Evolutionary conservation across 2,329 filamentous ascomycete species (phyloP).

Genomic region (Paracamarosporium sp.): DNA sequence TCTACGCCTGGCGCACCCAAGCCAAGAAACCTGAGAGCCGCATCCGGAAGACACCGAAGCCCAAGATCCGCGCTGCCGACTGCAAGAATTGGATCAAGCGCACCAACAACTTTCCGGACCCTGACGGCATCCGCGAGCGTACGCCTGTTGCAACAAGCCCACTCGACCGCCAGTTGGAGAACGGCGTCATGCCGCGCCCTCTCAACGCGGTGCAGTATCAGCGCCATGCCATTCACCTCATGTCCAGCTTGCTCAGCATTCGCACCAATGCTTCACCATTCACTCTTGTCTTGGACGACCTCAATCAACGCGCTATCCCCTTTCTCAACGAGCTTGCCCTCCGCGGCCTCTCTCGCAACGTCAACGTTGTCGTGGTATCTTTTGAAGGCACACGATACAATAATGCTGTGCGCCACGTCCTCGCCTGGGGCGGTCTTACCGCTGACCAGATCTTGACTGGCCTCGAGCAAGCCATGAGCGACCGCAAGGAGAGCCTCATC

Average conservation of each 20-base stretch:
- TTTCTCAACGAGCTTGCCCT: conserved; percentile 76
- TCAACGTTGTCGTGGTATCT: conserved; percentile 76
- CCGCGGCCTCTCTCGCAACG: conserved; percentile 63
- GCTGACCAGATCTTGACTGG: conserved; percentile 52
- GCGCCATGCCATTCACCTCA: conserved; percentile 82
- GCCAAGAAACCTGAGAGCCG: background rate
- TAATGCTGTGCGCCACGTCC: conserved; percentile 72
- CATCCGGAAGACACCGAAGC: background rate
- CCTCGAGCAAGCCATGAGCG: conserved; percentile 26
- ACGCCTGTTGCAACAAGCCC: conserved; percentile 7
- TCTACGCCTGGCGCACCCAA: conserved; percentile 1
- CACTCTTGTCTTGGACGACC: conserved; percentile 81
- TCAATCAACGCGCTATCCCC: conserved; percentile 79
- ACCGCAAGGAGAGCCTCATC: conserved; percentile 60
- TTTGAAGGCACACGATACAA: conserved; percentile 74
- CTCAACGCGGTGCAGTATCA: conserved; percentile 64
- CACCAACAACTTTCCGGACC: conserved; percentile 13
- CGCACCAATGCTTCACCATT: conserved; percentile 84
- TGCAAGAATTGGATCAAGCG: conserved; percentile 24
- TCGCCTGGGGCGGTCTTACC: conserved; percentile 68
- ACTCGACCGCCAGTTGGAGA: conserved; percentile 3
- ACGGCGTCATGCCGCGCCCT: conserved; percentile 29
- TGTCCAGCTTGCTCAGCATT: conserved; percentile 81
- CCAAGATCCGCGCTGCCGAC: conserved; percentile 5
- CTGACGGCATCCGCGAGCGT: conserved; percentile 20